phyloP scores from a whole-genome alignment of 1,284 basidiomycete genomes.

The Phenoliferia sp. region DNA sequence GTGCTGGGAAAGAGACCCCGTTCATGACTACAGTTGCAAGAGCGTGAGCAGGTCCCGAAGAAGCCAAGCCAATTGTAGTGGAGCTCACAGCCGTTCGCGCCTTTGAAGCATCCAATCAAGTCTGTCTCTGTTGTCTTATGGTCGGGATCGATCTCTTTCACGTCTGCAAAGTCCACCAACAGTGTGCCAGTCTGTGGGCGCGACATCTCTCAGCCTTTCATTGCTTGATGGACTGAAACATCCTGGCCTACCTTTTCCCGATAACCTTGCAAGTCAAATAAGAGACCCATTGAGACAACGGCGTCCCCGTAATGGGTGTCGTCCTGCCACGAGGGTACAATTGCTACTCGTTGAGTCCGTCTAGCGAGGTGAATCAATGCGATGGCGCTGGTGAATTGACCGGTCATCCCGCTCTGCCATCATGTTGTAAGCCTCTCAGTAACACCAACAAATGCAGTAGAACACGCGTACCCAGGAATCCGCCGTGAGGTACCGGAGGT shows the following conservation, averaged over 20 bases:
- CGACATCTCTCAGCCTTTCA: neutral
- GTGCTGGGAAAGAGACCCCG: constrained; percentile 15
- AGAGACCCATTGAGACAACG: constrained; percentile 20
- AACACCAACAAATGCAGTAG: neutral
- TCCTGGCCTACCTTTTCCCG: constrained; percentile 11
- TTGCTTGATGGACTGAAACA: neutral
- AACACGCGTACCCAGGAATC: neutral
- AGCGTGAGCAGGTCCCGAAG: neutral
- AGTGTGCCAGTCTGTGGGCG: neutral
- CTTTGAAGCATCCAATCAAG: constrained; percentile 23
- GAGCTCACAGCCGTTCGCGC: constrained; percentile 6
- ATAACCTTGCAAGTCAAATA: constrained; percentile 27
- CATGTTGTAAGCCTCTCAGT: neutral
- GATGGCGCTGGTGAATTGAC: constrained; percentile 6
- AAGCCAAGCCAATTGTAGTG: neutral
- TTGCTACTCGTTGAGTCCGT: constrained; percentile 20
- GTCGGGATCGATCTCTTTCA: constrained; percentile 20
- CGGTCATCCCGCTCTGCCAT: neutral
- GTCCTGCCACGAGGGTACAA: constrained; percentile 26
- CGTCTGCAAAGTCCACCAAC: constrained; percentile 26
- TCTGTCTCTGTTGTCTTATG: constrained; percentile 14
- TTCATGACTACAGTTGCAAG: neutral
- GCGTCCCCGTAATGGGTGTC: constrained; percentile 21
- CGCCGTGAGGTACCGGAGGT: neutral
- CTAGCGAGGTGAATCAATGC: constrained; percentile 22